These are phyloP conservation scores for Periconia sp. DNA, from an alignment of 2,329 filamentous ascomycete species.

Conservation along the genomic window DNA sequence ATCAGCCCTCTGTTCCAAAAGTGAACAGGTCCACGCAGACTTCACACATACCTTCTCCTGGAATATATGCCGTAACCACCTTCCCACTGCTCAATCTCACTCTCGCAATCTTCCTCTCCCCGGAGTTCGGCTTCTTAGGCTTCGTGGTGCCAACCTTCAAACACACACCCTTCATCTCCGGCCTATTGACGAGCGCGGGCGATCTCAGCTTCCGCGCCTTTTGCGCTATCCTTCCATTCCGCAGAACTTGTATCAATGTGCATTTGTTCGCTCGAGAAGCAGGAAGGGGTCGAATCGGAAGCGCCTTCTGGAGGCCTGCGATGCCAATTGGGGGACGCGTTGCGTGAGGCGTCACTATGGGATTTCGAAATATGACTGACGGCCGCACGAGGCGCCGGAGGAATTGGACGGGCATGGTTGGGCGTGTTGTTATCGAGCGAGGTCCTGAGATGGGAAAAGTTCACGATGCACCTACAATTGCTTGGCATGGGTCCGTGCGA, in stretches of 20 bases:
- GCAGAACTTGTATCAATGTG: constrained; percentile 58
- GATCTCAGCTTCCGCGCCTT: constrained; percentile 85
- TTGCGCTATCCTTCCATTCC: constrained; percentile 80
- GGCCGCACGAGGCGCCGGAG: constrained; percentile 48
- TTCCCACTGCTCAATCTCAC: constrained; percentile 86
- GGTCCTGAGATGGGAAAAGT: constrained; percentile 17
- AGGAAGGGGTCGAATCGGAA: constrained; percentile 44
- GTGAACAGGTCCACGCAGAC: background rate
- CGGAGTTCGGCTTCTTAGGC: constrained; percentile 99
- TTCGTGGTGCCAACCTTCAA: constrained; percentile 91
- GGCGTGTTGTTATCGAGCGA: constrained; percentile 14
- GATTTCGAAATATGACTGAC: constrained; percentile 23
- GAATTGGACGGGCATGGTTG: constrained; percentile 48
- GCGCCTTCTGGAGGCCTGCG: constrained; percentile 18
- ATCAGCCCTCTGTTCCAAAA: constrained; percentile 6
- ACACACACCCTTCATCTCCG: constrained; percentile 93
- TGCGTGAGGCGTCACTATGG: constrained; percentile 18
- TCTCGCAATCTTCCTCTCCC: constrained; percentile 93
- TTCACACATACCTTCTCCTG: constrained; percentile 73
- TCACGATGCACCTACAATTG: constrained; percentile 12
- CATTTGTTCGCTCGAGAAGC: constrained; percentile 47
- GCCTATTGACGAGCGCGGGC: constrained; percentile 77
- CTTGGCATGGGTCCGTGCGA: constrained; percentile 23
- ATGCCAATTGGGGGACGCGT: constrained; percentile 26
- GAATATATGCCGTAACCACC: constrained; percentile 91